Base-by-base conservation (phyloP, 176 grass and related monocot species). In the Carex littledalei region DNA sequence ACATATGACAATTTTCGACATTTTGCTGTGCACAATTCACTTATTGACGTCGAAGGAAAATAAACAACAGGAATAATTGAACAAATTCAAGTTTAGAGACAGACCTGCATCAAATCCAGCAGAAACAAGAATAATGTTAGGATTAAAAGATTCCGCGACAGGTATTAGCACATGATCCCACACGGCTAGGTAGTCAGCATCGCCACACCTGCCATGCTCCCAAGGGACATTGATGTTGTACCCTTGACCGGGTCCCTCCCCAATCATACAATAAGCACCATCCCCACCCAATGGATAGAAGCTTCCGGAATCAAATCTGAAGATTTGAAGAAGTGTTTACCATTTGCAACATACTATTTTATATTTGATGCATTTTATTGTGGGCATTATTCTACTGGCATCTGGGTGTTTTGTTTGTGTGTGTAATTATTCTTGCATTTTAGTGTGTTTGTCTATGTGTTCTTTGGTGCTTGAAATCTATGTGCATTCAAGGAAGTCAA, bases 171-270 rank as follows among this genome's bases (percentile, higher is more conserved):
- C 70, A 88, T 94, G 85, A 61, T 98, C 91, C 93, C 96, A 98
- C 58, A 81, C 93, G 80, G 96, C 96, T 78, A 92, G 26, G 61
- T 98, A 98, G 84, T 98, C 96, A 85, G 93, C 87, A 78, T 98
- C 96, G 52, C 96, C 91, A 59, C 91, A 95, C 77, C 87, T 83
- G 50, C 83, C 88, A 88, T 98, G 96, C 65, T 98, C 96, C 96
- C 96, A 98, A n/a, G 96, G 93, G 72, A 98, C 91, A 79, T 98
- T 98, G 69, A 98, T 95, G 78, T 98, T 98, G 81, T 95, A 98
- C 55, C 93, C 96, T 89, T 90, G 85, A 89, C 96, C 93, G 77
- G 86, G 79, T 81, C 90, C 91, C 84, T 98, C 93, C 7, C 96
- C 96, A 52, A 90, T 89, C 80, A 98, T 95, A 89, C 74, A 90